These are phyloP conservation scores for Fulvia fulva DNA, from an alignment of 2,329 filamentous ascomycete species.

Conservation along the genomic window DNA sequence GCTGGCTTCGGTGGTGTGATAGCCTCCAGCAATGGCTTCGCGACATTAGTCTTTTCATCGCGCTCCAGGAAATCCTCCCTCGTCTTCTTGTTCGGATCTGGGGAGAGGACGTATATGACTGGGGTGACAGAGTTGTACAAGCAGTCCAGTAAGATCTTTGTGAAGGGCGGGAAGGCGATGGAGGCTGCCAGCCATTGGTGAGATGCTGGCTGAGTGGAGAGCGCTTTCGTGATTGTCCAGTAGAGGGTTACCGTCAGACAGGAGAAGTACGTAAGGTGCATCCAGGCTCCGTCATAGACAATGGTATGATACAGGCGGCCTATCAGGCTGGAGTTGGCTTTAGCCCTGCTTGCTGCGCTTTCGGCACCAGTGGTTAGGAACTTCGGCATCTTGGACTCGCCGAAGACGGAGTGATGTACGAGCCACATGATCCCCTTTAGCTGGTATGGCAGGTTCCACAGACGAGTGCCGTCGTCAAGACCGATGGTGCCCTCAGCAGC, in stretches of 20 bases:
- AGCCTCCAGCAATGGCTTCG: constrained; percentile 8
- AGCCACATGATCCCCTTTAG: constrained; percentile 18
- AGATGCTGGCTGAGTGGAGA: neutral
- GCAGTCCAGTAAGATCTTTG: constrained; percentile 17
- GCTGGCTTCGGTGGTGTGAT: constrained; percentile 17
- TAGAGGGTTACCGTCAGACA: constrained; percentile 5
- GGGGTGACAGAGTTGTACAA: constrained; percentile 15
- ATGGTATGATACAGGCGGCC: constrained; percentile 10
- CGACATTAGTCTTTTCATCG: constrained; percentile 18
- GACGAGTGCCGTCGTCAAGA: constrained; percentile 15
- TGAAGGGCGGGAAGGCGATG: constrained; percentile 15
- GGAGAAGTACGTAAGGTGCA: constrained; percentile 16
- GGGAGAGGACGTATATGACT: constrained; percentile 11
- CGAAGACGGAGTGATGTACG: constrained; percentile 14
- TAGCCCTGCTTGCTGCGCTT: constrained; percentile 7
- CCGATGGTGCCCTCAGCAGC: constrained; percentile 12
- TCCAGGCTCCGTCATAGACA: constrained; percentile 15
- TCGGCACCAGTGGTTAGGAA: constrained; percentile 17
- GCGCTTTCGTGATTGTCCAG: constrained; percentile 3
- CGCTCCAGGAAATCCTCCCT: constrained; percentile 12
- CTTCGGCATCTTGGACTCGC: constrained; percentile 12
- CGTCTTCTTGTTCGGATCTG: constrained; percentile 13
- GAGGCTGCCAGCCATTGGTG: constrained; percentile 9
- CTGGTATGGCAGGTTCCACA: constrained; percentile 20
- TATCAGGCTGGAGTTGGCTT: constrained; percentile 3